These are phyloP conservation scores for Malassezia brasiliensis DNA, from an alignment of 1,284 basidiomycete genomes.

Conservation along the genomic window DNA sequence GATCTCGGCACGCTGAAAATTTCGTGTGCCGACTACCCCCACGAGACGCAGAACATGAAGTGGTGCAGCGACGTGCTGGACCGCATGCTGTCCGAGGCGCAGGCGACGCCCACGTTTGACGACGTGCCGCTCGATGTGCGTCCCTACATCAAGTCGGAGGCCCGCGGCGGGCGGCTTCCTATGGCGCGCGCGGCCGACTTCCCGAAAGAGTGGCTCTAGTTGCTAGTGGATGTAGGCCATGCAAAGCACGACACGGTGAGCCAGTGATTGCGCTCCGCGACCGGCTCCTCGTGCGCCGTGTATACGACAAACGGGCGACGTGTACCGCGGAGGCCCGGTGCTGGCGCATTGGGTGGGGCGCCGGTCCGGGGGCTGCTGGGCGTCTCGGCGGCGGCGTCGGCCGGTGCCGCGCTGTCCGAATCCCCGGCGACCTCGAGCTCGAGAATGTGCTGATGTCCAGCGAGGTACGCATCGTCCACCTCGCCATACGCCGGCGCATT, in stretches of 20 bases:
- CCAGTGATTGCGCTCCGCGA: constrained; percentile 25
- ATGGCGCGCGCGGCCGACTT: constrained; percentile 39
- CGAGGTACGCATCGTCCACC: not conserved
- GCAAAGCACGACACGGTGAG: constrained; percentile 21
- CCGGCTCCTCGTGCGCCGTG: constrained; percentile 16
- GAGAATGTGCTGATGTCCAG: constrained; percentile 19
- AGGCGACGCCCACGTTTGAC: not conserved
- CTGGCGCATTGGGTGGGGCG: not conserved
- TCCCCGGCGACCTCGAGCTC: constrained; percentile 30
- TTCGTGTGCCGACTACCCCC: constrained; percentile 46
- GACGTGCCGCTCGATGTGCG: constrained; percentile 47
- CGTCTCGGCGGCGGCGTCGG: too few species aligned
- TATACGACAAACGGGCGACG: constrained; percentile 15
- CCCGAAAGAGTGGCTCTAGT: constrained; percentile 47
- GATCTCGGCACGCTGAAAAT: constrained; percentile 42
- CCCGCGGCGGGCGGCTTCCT: constrained; percentile 21
- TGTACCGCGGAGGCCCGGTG: constrained; percentile 12
- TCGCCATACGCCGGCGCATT: not conserved
- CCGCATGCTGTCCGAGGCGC: constrained; percentile 44
- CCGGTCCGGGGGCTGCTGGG: too few species aligned
- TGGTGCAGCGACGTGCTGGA: constrained; percentile 51
- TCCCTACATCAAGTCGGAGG: constrained; percentile 13
- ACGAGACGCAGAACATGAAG: constrained; percentile 49
- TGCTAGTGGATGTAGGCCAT: constrained; percentile 16
- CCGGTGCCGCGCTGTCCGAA: too few species aligned